Conservation (phyloP, 2,329 filamentous ascomycete genomes). For the Ophiostoma piceae region DNA sequence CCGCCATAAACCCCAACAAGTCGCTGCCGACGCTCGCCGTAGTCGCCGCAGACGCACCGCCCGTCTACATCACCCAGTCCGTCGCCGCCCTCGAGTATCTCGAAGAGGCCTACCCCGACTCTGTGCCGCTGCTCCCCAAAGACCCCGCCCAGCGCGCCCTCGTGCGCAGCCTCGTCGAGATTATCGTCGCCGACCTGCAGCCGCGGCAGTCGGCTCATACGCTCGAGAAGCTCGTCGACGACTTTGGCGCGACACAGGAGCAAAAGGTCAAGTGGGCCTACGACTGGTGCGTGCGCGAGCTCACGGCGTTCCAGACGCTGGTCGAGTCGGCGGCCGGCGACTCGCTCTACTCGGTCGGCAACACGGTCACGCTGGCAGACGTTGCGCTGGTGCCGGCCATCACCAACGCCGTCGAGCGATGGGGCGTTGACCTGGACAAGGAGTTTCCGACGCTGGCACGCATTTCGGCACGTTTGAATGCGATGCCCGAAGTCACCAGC, state of each 20-base stretch:
- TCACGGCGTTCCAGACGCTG: conserved; percentile 52
- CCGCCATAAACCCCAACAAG: conserved; percentile 47
- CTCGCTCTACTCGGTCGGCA: conserved; percentile 48
- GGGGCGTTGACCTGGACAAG: conserved; percentile 46
- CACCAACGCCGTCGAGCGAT: conserved; percentile 49
- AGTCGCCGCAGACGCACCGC: neutral
- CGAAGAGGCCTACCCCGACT: conserved; percentile 47
- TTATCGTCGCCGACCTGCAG: conserved; percentile 55
- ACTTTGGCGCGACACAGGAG: conserved; percentile 35
- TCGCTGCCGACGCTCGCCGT: conserved; percentile 51
- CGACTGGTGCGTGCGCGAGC: conserved; percentile 47
- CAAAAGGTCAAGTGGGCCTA: conserved; percentile 41
- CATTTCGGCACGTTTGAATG: conserved; percentile 44
- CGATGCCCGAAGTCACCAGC: conserved; percentile 46
- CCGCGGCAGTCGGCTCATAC: conserved; percentile 56
- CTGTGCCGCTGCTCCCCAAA: conserved; percentile 42
- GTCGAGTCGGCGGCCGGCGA: conserved; percentile 37
- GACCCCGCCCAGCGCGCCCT: conserved; percentile 42
- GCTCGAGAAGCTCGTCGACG: conserved; percentile 43
- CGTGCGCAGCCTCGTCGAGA: conserved; percentile 49
- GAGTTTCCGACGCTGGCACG: conserved; percentile 44
- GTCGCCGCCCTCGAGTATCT: conserved; percentile 58
- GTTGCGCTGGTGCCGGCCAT: conserved; percentile 53
- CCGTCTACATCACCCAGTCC: conserved; percentile 38
- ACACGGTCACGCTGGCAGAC: conserved; percentile 54